Evolutionary conservation across 306 rosid species (phyloP).

Genomic region (Sechiopsis laciniata): DNA sequence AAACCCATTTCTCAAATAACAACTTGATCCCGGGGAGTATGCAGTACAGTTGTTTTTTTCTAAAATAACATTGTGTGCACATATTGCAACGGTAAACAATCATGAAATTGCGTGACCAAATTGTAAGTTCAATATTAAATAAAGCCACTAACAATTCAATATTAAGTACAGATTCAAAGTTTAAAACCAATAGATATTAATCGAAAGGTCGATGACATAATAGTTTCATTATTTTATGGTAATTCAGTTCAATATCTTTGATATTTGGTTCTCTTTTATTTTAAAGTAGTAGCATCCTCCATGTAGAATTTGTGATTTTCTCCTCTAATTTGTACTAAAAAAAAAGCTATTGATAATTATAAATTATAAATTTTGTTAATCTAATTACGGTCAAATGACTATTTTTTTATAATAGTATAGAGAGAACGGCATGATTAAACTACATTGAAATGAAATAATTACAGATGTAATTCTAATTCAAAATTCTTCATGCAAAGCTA

Average conservation of each 20-base stretch:
- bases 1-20: too few relatives aligned
- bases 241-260: too few relatives aligned
- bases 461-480: not conserved
- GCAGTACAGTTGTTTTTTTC: too few relatives aligned
- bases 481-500: not conserved
- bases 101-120: conserved; percentile 20
- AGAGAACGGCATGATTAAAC: not conserved
- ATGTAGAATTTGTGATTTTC: too few relatives aligned
- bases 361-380: too few relatives aligned
- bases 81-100: conserved; percentile 6
- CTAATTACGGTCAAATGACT: not conserved
- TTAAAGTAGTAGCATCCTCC: too few relatives aligned
- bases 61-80: not conserved
- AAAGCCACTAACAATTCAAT: conserved; percentile 8
- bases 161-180: not conserved
- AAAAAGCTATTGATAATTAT: too few relatives aligned
- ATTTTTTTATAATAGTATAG: not conserved
- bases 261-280: too few relatives aligned
- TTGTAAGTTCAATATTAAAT: not conserved
- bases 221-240: too few relatives aligned
- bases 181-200: too few relatives aligned
- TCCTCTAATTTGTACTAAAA: too few relatives aligned
- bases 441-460: not conserved
- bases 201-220: too few relatives aligned
- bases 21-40: not conserved